phyloP scores from a whole-genome alignment of 2,329 filamentous ascomycete genomes.

The Neocucurbitaria cava region DNA sequence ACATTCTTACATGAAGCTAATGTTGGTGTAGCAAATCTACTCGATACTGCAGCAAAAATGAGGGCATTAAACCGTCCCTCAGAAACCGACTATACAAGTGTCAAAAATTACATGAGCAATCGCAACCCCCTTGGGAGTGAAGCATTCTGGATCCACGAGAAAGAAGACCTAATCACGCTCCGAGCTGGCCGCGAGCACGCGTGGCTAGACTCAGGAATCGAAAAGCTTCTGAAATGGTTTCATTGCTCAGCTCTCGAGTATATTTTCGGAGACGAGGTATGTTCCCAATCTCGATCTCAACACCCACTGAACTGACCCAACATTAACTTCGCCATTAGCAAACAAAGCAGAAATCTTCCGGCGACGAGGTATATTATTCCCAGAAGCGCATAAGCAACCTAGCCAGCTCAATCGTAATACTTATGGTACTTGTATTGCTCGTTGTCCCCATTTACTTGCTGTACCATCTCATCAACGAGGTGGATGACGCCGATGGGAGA shows the following conservation, averaged over 20 bases:
- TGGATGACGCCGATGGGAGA: neutral
- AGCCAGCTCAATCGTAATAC: neutral
- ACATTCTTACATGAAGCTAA: no score
- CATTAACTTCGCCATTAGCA: neutral
- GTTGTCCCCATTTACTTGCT: neutral
- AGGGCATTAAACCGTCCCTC: neutral
- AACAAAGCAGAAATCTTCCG: constrained; percentile 18
- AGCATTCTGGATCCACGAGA: neutral
- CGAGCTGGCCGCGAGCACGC: neutral
- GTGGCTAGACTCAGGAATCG: neutral
- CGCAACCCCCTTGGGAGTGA: neutral
- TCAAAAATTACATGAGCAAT: neutral
- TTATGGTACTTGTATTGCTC: neutral
- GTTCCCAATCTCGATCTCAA: no score
- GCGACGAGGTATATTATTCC: constrained; percentile 24
- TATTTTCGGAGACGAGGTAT: neutral
- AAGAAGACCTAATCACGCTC: neutral
- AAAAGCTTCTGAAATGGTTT: neutral
- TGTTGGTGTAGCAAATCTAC: neutral
- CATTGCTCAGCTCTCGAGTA: neutral
- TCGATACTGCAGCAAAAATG: neutral
- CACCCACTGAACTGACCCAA: neutral
- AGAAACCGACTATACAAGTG: neutral
- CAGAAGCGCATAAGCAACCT: neutral
- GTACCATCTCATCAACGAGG: neutral